Evolutionary conservation across 768 basidiomycete species (phyloP).

Genomic region (Boletus huronensis): DNA sequence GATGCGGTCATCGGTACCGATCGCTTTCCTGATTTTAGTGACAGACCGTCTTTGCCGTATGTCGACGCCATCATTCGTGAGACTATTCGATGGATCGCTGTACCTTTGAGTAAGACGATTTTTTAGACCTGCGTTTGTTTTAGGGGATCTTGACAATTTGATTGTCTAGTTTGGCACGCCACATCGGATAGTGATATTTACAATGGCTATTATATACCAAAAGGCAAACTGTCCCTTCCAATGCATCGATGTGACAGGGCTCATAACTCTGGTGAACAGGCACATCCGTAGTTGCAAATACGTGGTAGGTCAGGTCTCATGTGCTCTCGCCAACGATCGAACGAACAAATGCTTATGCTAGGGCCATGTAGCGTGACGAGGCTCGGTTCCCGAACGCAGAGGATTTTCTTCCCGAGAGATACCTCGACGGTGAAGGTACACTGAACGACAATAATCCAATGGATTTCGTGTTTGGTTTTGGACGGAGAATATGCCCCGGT

Average conservation of each 20-base stretch:
- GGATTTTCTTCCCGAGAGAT: constrained; percentile 6
- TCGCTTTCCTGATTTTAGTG: background rate
- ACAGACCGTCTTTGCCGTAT: constrained; percentile 5
- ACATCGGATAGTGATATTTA: constrained; percentile 21
- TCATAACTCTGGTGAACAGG: background rate
- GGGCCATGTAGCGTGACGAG: constrained; percentile 8
- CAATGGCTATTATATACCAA: constrained; percentile 29
- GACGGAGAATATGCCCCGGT: constrained; percentile 3
- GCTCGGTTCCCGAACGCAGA: constrained; percentile 7
- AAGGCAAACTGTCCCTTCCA: constrained; percentile 21
- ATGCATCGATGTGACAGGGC: background rate
- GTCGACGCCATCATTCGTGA: constrained; percentile 9
- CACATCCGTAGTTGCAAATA: background rate
- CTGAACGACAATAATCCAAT: constrained; percentile 2
- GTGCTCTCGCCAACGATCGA: background rate
- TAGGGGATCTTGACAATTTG: background rate
- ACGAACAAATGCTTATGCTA: background rate
- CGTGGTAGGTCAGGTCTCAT: background rate
- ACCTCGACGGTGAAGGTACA: constrained; percentile 1
- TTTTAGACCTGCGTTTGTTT: background rate
- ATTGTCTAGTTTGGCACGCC: constrained; percentile 17
- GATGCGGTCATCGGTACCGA: background rate
- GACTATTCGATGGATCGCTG: background rate
- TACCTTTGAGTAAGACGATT: background rate
- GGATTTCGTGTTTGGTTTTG: constrained; percentile 12